Evolutionary conservation across 768 basidiomycete genomes (phyloP), one percentile per base, ranked within the genome.

Genomic region (Candolleomyces aberdarensis): DNA sequence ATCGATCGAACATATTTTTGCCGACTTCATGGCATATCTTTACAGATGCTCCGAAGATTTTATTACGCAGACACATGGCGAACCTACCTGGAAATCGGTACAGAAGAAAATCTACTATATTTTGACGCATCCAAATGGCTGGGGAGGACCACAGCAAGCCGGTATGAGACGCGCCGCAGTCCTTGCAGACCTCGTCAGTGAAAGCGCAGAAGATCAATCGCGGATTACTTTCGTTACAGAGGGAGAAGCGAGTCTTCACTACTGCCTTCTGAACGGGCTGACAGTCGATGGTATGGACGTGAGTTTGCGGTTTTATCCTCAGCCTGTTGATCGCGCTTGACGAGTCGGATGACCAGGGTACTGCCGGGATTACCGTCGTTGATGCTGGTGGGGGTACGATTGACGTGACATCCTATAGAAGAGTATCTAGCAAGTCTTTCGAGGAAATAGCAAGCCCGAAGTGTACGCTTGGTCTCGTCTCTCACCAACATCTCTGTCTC

Each of bases 381-480:
- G 85, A 86, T 63, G 83, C 84, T 3, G 85, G 85, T 5, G 83
- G 84, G 55, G 85, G 83, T 26, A 86, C 84, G 0, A 72, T 86
- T 20, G 85, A 87, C 62, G 71, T 86, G 47, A 85, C 81, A 56
- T 76, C 82, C 6, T 86, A 56, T 17, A 8, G 22, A 15, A 41
- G 20, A 17, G 8, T 32, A 13, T 9, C 55, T 2, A 1, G 59
- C 66, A 0, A 57, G 65, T 5, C 22, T 31, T 64, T 59, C 15
- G 76, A 80, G 57, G 84, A 85, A 66, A 77, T 80, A 26, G 76
- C 78, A 1, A 72, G 73, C 1, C 60, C 72, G 0, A 69, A 74
- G 60, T 81, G 78, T 77, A 61, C n/a, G 66, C 11, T 26, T 13
- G 19, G 22, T n/a, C 15, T 10, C n/a, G 7, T 20, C 15, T 3